Conservation (phyloP, 208 protist species). For the Polymyxa betae region DNA sequence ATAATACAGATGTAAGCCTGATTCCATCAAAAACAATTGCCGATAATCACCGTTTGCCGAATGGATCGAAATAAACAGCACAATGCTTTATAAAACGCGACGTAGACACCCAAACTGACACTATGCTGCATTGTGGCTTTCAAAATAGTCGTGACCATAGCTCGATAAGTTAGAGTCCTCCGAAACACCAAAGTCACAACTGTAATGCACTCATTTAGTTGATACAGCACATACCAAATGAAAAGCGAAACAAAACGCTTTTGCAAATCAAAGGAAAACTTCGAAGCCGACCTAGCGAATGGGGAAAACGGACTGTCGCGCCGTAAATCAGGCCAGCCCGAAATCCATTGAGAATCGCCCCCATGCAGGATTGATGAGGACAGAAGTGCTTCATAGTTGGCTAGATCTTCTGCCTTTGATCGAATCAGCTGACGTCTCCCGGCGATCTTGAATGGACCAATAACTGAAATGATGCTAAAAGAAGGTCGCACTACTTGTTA, state of each 20-base stretch:
- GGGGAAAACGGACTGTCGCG: constrained; percentile 18
- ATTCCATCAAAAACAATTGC: background rate
- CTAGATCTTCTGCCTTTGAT: no score
- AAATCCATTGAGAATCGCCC: background rate
- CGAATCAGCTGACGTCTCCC: no score
- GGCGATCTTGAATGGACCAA: no score
- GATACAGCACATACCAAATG: background rate
- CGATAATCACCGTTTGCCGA: background rate
- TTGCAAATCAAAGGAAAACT: background rate
- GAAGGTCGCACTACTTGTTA: no score
- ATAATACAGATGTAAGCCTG: background rate
- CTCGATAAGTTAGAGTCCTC: background rate
- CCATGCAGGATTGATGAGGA: background rate
- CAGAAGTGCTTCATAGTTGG: background rate
- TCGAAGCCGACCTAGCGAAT: background rate
- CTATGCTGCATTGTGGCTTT: constrained; percentile 37
- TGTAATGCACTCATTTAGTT: background rate
- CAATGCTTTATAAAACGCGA: background rate
- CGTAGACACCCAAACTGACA: constrained; percentile 4
- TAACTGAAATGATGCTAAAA: no score
- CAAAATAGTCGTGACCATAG: background rate
- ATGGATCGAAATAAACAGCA: constrained; percentile 6
- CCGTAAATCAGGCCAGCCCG: background rate
- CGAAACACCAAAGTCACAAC: constrained; percentile 36
- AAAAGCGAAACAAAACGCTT: no score